These are phyloP conservation scores for Herpotrichia juniperi DNA, from an alignment of 2,329 filamentous ascomycete genomes.

Conservation along the genomic window DNA sequence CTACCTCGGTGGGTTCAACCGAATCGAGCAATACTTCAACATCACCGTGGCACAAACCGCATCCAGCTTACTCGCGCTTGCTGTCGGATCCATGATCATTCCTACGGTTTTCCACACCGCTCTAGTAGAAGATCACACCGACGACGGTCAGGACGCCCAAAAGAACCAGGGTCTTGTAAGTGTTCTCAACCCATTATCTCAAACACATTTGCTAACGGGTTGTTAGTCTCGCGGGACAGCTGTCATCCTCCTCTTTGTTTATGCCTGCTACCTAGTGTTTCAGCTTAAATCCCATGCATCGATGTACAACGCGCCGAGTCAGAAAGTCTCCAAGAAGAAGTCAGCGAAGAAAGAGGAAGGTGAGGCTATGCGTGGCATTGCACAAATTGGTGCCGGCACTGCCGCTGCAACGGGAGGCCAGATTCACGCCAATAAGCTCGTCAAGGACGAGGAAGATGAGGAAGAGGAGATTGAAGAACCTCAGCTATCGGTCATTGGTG, in stretches of 20 bases:
- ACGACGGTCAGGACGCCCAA: slow-evolving; percentile 26
- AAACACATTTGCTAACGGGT: slow-evolving; percentile 5
- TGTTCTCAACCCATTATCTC: background rate
- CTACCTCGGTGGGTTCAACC: slow-evolving; percentile 81
- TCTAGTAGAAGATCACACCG: slow-evolving; percentile 30
- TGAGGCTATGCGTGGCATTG: slow-evolving; percentile 56
- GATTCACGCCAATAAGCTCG: slow-evolving; percentile 55
- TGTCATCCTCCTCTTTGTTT: slow-evolving; percentile 83
- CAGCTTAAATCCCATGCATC: slow-evolving; percentile 84
- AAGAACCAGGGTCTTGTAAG: slow-evolving; percentile 37
- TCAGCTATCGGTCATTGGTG: slow-evolving; percentile 73
- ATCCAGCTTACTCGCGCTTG: slow-evolving; percentile 77
- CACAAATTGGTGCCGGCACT: slow-evolving; percentile 59
- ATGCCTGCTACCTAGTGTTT: slow-evolving; percentile 84
- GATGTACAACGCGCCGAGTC: slow-evolving; percentile 80
- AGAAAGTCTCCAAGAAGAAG: slow-evolving; percentile 72
- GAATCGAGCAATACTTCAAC: slow-evolving; percentile 88
- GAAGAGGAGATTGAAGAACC: slow-evolving; percentile 76
- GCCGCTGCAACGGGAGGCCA: slow-evolving; percentile 57
- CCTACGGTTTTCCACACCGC: slow-evolving; percentile 75
- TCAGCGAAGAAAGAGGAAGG: slow-evolving; percentile 56
- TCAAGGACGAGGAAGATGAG: slow-evolving; percentile 45
- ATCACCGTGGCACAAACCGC: slow-evolving; percentile 90
- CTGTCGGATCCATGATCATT: slow-evolving; percentile 82
- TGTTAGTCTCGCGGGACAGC: slow-evolving; percentile 70